Conservation (phyloP, 257 asterid species). For the Solanum tarapatanum region DNA sequence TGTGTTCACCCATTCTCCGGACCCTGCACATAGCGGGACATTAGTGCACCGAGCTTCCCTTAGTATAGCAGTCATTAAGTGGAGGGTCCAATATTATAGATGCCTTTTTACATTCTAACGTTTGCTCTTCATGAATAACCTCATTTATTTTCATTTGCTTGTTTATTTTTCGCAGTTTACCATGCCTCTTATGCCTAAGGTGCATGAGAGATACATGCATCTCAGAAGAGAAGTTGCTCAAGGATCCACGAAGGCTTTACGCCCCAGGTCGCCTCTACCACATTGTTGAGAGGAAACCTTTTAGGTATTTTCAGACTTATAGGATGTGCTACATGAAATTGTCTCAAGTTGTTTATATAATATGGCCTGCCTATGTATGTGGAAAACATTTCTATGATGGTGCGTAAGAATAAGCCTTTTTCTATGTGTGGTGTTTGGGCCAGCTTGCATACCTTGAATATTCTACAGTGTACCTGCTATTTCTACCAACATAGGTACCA, state of each 20-base stretch:
- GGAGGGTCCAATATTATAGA: background rate
- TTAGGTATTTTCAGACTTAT: constrained; percentile 33
- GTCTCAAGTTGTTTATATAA: background rate
- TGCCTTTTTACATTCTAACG: background rate
- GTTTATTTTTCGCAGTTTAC: constrained; percentile 39
- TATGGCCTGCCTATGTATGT: background rate
- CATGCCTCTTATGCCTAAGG: constrained; percentile 65
- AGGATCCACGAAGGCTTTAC: constrained; percentile 71
- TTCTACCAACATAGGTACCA: background rate
- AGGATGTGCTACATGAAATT: background rate
- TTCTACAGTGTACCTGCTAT: background rate
- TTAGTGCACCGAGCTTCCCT: background rate
- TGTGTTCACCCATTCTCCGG: background rate
- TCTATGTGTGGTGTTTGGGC: background rate
- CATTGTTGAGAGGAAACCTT: constrained; percentile 74
- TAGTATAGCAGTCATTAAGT: background rate
- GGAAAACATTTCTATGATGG: background rate
- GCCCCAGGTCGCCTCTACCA: constrained; percentile 93
- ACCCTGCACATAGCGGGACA: background rate
- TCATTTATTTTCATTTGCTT: background rate
- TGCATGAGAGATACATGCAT: constrained; percentile 86
- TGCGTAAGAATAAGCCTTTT: background rate
- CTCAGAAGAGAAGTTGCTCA: constrained; percentile 70
- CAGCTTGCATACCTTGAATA: background rate
- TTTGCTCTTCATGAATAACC: background rate